Percentiles rank a stretch among this genome's conserved stretches.
Evolutionary conservation across 2,329 filamentous ascomycete genomes (phyloP).

Genomic region (Epichloe uncinata): DNA sequence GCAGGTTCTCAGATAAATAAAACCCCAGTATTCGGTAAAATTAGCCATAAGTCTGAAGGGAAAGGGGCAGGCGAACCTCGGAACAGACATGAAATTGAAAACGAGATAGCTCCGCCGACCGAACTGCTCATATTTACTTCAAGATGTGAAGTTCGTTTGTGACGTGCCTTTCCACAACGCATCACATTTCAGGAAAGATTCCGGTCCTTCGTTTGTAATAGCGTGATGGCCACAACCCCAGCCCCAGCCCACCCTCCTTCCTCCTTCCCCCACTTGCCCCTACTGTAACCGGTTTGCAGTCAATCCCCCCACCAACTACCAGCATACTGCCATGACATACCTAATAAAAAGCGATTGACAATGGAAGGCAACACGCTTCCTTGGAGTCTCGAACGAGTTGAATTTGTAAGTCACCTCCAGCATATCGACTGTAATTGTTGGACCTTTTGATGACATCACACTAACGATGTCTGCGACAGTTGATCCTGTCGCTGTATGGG

Average conservation of each 20-base stretch:
- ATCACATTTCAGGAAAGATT: too few species aligned
- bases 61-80: too few species aligned
- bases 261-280: neutral
- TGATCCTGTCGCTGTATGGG: conserved; percentile 41
- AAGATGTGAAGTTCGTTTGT: neutral
- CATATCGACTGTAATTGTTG: neutral
- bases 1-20: too few species aligned
- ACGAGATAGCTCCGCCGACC: neutral
- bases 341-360: neutral
- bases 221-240: neutral
- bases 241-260: neutral
- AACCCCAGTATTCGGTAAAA: too few species aligned
- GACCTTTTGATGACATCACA: neutral
- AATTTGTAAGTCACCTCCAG: conserved; percentile 10
- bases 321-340: conserved; percentile 2
- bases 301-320: neutral
- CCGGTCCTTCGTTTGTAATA: neutral
- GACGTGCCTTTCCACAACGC: too few species aligned
- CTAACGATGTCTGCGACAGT: conserved; percentile 15
- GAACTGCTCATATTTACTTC: neutral
- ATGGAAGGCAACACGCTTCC: conserved; percentile 10
- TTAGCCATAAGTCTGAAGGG: too few species aligned
- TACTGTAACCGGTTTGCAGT: neutral
- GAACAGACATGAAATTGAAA: too few species aligned
- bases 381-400: conserved; percentile 12